Conservation (phyloP, 257 asterid species). For the Knoxia roxburghii region DNA sequence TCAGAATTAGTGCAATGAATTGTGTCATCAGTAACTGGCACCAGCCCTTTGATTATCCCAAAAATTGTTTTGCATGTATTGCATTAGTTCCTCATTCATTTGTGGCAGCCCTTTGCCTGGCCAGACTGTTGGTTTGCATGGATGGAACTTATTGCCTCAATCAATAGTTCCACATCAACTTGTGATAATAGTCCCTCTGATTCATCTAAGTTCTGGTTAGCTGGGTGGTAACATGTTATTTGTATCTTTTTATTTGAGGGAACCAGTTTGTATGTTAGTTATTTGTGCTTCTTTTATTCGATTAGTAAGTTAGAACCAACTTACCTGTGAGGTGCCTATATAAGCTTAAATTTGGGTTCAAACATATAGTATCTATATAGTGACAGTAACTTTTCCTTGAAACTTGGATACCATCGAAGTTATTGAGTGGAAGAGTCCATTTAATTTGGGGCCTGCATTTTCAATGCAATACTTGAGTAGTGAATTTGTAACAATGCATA, state of each 20-base stretch:
- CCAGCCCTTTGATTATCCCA: background rate
- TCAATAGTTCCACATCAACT: no score
- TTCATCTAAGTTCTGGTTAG: background rate
- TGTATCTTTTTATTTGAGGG: no score
- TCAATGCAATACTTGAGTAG: background rate
- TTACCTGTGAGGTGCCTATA: background rate
- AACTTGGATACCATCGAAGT: background rate
- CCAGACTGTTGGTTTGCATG: background rate
- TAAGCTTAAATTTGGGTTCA: background rate
- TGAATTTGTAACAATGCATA: background rate
- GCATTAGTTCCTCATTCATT: background rate
- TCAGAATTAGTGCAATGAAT: background rate
- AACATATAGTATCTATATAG: background rate
- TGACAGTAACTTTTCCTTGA: background rate
- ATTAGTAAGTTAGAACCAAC: background rate
- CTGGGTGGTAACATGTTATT: background rate
- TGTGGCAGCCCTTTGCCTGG: background rate
- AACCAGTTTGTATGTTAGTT: background rate
- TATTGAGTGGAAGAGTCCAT: background rate
- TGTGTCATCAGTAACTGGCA: background rate
- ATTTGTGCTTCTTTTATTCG: background rate
- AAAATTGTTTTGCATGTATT: background rate
- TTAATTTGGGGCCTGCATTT: background rate
- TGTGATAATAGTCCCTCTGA: background rate
- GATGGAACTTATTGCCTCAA: background rate